Evolutionary conservation across 1,284 basidiomycete species (phyloP), one percentile per base, ranked within the genome.

Genomic region (Porphyrellus sp.): DNA sequence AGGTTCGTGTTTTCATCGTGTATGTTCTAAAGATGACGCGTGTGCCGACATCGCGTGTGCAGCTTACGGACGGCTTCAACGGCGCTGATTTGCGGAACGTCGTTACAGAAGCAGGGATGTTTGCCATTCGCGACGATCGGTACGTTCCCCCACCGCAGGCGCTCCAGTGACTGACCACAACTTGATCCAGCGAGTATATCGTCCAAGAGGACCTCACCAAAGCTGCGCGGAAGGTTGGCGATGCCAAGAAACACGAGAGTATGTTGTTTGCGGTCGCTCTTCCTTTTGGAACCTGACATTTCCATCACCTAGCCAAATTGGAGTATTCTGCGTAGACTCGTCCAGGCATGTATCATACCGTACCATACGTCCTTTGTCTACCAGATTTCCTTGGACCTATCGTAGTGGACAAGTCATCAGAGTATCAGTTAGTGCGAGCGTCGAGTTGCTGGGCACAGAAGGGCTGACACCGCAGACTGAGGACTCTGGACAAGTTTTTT

Each of bases 101-200:
- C 13, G 87, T 96, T 49, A 99, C 97, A 7, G 97, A 99, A 73
- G 93, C 96, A 8, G 96, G 97, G 48, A 98, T 99, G 94, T 98
- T 98, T 71, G 97, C 97, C 13, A 98, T 99, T 64, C 81, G 97
- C 46, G 95, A 98, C 58, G 95, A 98, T 63, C 81, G 91, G 87
- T 87, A 56, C 54, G 79, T 16, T 41, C 35, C 47, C 41, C n/a
- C 18, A 16, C 0, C 23, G 25, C 15, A 3, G 23, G 8, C 4
- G 16, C 6, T 46, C 46, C 31, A 38, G 30, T 44, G 44, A 31
- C 28, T 53, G 24, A 55, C 25, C 27, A 15, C 12, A 31, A 47
- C 16, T 25, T 12, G n/a, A 39, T 16, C 31, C 63, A 91, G 94
- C 54, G 93, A 96, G 64, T 94, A 91, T 57, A 76, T 95, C 52